Evolutionary conservation across 257 asterid species (phyloP).

Genomic region (Echium plantagineum): DNA sequence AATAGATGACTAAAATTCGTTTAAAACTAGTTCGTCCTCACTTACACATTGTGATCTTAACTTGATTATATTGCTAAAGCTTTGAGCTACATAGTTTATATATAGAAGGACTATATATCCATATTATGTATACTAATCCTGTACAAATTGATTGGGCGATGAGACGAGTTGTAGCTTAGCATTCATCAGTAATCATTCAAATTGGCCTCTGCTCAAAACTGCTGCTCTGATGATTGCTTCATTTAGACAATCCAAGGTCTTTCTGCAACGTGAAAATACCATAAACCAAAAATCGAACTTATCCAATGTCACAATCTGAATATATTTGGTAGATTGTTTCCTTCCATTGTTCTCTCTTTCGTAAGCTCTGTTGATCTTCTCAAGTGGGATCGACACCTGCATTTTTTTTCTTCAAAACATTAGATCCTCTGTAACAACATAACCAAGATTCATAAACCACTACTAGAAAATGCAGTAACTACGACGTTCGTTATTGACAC

Average conservation of each 20-base stretch:
- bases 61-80: too few relatives aligned
- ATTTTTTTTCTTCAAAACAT: too few relatives aligned
- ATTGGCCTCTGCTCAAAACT: neutral
- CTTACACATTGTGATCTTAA: too few relatives aligned
- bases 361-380: slow-evolving; percentile 44
- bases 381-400: slow-evolving; percentile 66
- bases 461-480: too few relatives aligned
- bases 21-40: too few relatives aligned
- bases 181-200: neutral
- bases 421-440: too few relatives aligned
- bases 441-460: neutral
- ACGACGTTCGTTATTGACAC: too few relatives aligned
- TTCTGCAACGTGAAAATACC: slow-evolving; percentile 83
- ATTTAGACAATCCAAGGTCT: slow-evolving; percentile 50
- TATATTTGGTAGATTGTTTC: slow-evolving; percentile 56
- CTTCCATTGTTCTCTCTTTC: slow-evolving; percentile 46
- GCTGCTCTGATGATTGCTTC: slow-evolving; percentile 23
- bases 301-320: slow-evolving; percentile 58
- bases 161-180: neutral
- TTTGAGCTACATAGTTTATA: too few relatives aligned
- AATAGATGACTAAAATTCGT: too few relatives aligned
- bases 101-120: too few relatives aligned
- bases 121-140: neutral
- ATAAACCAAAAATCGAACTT: slow-evolving; percentile 83
- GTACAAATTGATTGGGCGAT: neutral